A percentile compares a stretch with the other conserved stretches of the same genome.
Evolutionary conservation across 2,329 filamentous ascomycete species (phyloP).

Genomic region (Ceratocystis huliohia): DNA sequence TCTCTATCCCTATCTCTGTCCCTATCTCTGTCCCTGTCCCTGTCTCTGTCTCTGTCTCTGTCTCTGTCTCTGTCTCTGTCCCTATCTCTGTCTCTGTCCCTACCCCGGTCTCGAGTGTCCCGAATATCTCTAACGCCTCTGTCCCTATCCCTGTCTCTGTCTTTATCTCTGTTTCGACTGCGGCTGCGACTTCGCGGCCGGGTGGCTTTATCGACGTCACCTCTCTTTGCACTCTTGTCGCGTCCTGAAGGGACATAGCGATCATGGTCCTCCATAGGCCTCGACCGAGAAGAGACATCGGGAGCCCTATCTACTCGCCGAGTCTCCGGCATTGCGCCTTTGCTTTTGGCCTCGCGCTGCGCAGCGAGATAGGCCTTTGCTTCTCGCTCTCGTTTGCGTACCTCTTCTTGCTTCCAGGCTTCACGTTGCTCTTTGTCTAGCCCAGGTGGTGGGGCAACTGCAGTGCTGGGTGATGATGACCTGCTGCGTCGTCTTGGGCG

Average conservation of each 20-base stretch:
- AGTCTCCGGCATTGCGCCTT: constrained; percentile 37
- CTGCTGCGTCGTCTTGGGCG: constrained; percentile 33
- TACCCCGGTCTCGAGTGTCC: too few relatives aligned
- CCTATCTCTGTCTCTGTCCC: constrained; percentile 22
- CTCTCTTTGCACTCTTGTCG: constrained; percentile 24
- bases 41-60: constrained; percentile 23
- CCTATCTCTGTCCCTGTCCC: constrained; percentile 22
- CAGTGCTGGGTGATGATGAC: constrained; percentile 32
- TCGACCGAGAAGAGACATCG: constrained; percentile 27
- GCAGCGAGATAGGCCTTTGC: constrained; percentile 52
- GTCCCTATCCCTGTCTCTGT: constrained; percentile 22
- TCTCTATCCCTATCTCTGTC: constrained; percentile 26
- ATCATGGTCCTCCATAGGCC: constrained; percentile 29
- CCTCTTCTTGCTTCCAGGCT: constrained; percentile 48
- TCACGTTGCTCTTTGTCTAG: constrained; percentile 39
- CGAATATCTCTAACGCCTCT: too few relatives aligned
- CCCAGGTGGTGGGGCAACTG: constrained; percentile 30
- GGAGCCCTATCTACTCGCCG: constrained; percentile 33
- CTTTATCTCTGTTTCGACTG: constrained; percentile 27
- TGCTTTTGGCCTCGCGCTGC: constrained; percentile 47
- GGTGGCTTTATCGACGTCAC: constrained; percentile 11
- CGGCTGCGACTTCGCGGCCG: constrained; percentile 27
- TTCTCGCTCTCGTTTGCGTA: constrained; percentile 49
- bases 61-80: too few relatives aligned
- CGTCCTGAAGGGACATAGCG: constrained; percentile 37